Evolutionary conservation across 176 grass and related monocot genomes (phyloP), one percentile per base, ranked within the genome.

Genomic region (Phyllostachys edulis): DNA sequence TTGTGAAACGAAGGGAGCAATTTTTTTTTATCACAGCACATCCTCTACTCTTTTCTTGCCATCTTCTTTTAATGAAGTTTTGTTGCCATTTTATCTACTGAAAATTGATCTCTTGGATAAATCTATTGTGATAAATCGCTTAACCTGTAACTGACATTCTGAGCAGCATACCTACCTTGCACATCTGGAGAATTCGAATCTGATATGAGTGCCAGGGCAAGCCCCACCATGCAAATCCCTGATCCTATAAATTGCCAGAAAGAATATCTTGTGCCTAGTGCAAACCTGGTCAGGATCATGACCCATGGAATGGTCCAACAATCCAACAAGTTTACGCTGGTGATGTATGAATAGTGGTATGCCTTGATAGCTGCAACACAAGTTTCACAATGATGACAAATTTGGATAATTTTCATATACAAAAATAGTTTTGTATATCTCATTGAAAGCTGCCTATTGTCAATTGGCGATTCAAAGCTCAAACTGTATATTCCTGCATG

Each of bases 311-410:
- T 86, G 14, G 75, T 90, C 62, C 84, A 92, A 71, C 87, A 87
- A 27, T 84, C 77, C 73, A 92, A 60, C 62, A 92, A 52, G 16
- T 76, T 81, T 56, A 92, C 71, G 32, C 90, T 90, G 61, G 90
- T 92, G 49, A 90, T 90, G 41, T 81, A 92, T 32, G 90, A 90
- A 57, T 87, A 92, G 32, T 92, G 80, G 44, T 90, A 92, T 6
- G 90, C 84, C 80, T 84, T 84, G 21, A 90, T 37, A 36, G 55
- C 90, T 90, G 85, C 70, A 90, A 71, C 47, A 81, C 4, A 81
- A 1, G 44, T 64, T 84, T 49, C 52, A 61, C 0, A 49, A 41
- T 26, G 34, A 13, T 34, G 9, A 18, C 36, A 77, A 6, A 20
- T 37, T 39, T 57, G 23, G 21, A 39, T 45, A 24, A 24, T 38